Conservation (phyloP, 371 early-diverging fungal species). For the Parasitella parasitica region DNA sequence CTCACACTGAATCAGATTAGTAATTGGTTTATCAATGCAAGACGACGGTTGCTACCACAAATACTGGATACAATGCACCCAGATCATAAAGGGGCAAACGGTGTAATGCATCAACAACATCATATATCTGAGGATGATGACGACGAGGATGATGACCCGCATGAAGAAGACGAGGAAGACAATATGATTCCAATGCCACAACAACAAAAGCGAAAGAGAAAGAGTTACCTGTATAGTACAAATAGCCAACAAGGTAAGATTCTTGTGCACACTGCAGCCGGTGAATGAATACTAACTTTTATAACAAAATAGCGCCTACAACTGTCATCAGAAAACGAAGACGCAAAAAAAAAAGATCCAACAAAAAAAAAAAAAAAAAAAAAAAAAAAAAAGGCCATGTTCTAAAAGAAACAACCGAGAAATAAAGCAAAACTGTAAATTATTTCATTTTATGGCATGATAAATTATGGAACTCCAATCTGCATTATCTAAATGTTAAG, state of each 20-base stretch:
- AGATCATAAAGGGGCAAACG: not conserved
- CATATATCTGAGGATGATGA: not conserved
- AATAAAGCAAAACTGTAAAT: not conserved
- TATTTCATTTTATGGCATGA: not conserved
- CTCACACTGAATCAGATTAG: conserved; percentile 71
- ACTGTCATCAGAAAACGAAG: conserved; percentile 13
- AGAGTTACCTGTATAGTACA: not conserved
- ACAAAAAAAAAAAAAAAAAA: not conserved
- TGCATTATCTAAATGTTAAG: no score
- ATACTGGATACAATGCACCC: conserved; percentile 3
- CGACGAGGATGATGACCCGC: not conserved
- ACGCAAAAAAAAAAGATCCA: conserved; percentile 9
- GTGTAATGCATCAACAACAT: not conserved
- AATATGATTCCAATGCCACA: not conserved
- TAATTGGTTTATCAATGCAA: conserved; percentile 83
- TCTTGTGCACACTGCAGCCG: not conserved
- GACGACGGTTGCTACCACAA: conserved; percentile 55
- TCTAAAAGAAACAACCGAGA: not conserved
- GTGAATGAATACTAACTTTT: not conserved
- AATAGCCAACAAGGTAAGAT: not conserved
- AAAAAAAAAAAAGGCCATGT: not conserved
- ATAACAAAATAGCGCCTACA: not conserved
- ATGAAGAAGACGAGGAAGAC: not conserved
- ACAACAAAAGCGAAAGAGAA: not conserved
- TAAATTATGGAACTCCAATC: not conserved